Evolutionary conservation across 805 yeast species (phyloP).

Genomic region (Suhomyces kilbournensis): DNA sequence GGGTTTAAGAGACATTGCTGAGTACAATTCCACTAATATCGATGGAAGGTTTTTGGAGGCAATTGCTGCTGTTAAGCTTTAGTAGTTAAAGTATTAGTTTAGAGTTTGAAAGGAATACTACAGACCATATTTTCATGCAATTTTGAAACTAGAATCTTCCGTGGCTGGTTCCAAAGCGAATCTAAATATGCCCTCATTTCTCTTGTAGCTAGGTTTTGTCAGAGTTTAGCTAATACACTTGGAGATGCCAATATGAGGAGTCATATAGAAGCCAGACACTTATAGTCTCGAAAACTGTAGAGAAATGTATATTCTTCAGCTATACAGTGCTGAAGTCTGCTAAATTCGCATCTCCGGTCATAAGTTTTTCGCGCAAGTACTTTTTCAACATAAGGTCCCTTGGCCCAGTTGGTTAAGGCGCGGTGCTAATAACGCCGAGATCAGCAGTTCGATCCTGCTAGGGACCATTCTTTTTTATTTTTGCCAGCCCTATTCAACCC

Average conservation of each 20-base stretch:
- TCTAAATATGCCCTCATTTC: no score
- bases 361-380: no score
- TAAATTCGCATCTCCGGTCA: no score
- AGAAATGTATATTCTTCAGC: neutral
- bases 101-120: no score
- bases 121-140: no score
- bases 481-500: no score
- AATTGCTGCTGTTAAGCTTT: neutral
- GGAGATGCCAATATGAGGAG: neutral
- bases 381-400: conserved; percentile 33
- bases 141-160: no score
- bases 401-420: conserved; percentile 62
- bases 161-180: no score
- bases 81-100: neutral
- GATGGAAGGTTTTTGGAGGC: conserved; percentile 11
- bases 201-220: no score
- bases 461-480: conserved; percentile 10
- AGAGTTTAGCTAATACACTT: neutral
- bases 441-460: conserved; percentile 45
- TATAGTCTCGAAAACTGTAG: neutral
- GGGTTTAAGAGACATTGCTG: conserved; percentile 54
- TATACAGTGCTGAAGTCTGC: no score
- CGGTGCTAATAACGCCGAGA: conserved; percentile 55
- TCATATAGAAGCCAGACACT: neutral
- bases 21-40: conserved; percentile 44